Evolutionary conservation across 306 rosid genomes (phyloP).

Genomic region (Gynostemma pentaphyllum): DNA sequence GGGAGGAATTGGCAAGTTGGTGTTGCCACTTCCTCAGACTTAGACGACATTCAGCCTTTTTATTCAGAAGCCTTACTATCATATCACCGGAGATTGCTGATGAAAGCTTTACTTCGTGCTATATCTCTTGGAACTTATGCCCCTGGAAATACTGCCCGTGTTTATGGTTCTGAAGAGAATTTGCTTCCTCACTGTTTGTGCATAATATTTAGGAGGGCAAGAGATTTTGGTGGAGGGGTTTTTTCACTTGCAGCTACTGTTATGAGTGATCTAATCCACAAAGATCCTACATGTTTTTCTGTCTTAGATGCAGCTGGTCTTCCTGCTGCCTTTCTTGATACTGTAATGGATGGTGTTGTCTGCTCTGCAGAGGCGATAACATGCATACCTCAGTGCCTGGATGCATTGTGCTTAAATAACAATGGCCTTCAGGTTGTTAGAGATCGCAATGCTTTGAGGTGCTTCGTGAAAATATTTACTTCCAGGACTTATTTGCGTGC

Average conservation of each 20-base stretch:
- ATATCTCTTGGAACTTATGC: constrained; percentile 92
- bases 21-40: constrained; percentile 39
- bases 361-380: constrained; percentile 90
- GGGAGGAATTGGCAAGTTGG: constrained; percentile 36
- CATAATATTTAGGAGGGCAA: constrained; percentile 69
- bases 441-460: constrained; percentile 76
- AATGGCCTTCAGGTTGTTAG: constrained; percentile 83
- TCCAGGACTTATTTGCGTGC: constrained; percentile 71
- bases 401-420: constrained; percentile 80
- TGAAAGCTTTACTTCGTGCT: constrained; percentile 91
- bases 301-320: constrained; percentile 83
- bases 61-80: constrained; percentile 77
- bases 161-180: constrained; percentile 87
- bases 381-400: constrained; percentile 93
- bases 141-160: constrained; percentile 74
- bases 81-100: constrained; percentile 64
- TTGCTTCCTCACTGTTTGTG: constrained; percentile 75
- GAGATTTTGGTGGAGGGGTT: constrained; percentile 95
- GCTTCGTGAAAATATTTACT: constrained; percentile 91
- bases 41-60: constrained; percentile 59
- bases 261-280: constrained; percentile 93
- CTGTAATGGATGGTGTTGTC: constrained; percentile 87
- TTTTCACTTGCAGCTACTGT: constrained; percentile 95
- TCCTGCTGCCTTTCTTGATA: constrained; percentile 85
- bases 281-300: constrained; percentile 94